These are phyloP conservation scores for Reticulascus tulasneorum DNA, from an alignment of 2,329 filamentous ascomycete species.

Conservation along the genomic window DNA sequence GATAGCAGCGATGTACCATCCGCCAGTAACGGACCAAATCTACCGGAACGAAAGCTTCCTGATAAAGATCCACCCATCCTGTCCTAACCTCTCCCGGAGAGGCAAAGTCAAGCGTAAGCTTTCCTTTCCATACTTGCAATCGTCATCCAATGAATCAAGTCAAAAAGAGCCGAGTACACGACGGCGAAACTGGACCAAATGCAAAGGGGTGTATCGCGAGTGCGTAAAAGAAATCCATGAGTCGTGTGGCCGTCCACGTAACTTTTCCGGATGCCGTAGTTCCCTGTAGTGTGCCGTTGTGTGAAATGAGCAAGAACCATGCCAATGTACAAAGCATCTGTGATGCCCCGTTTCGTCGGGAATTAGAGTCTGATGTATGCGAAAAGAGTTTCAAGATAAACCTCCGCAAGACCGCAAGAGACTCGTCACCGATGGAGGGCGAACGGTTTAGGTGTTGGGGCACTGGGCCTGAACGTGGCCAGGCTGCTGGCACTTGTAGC, in stretches of 20 bases:
- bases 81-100: constrained; percentile 5
- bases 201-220: constrained; percentile 15
- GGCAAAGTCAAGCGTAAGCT: constrained; percentile 10
- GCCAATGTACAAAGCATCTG: constrained; percentile 12
- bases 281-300: constrained; percentile 12
- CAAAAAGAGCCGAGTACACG: constrained; percentile 11
- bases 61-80: constrained; percentile 9
- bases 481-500: constrained; percentile 87
- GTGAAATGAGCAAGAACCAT: constrained; percentile 10
- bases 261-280: constrained; percentile 15
- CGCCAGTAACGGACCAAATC: constrained; percentile 5
- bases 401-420: constrained; percentile 6
- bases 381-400: too few species aligned
- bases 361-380: too few species aligned
- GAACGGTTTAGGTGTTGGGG: constrained; percentile 65
- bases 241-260: constrained; percentile 15
- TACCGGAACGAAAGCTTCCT: constrained; percentile 12
- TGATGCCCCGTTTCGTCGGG: constrained; percentile 8
- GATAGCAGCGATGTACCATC: constrained; percentile 6
- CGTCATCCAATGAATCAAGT: constrained; percentile 14
- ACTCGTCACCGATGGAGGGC: constrained; percentile 13
- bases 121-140: constrained; percentile 7
- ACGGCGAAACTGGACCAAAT: constrained; percentile 11
- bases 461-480: constrained; percentile 94
- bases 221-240: constrained; percentile 15